A percentile compares a stretch with the other conserved stretches of the same genome.
phyloP scores from a whole-genome alignment of 768 basidiomycete species.

The Asterophora lycoperdoides region DNA sequence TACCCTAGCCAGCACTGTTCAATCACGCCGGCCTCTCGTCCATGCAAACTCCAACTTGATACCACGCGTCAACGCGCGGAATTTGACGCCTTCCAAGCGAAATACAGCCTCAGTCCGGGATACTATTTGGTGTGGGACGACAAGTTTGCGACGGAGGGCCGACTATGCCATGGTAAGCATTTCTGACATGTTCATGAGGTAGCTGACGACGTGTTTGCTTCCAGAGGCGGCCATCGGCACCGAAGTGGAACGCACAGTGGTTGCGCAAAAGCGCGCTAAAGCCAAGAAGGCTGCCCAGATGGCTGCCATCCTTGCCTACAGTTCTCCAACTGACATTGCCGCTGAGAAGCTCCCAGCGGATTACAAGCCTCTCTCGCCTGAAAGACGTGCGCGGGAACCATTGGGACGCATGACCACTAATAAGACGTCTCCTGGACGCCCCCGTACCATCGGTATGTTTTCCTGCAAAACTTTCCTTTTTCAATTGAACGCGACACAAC shows the following conservation, averaged over 20 bases:
- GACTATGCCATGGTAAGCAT: constrained; percentile 3
- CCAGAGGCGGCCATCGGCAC: constrained; percentile 8
- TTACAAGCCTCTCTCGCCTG: not conserved
- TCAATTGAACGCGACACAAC: too few relatives aligned
- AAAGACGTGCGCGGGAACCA: not conserved
- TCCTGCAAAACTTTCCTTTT: not conserved
- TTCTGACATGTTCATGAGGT: not conserved
- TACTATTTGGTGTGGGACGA: constrained; percentile 7
- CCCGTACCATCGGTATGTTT: not conserved
- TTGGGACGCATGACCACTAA: not conserved
- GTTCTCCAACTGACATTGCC: not conserved
- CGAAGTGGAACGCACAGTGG: constrained; percentile 9
- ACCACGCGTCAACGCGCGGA: not conserved
- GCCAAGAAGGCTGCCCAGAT: constrained; percentile 3
- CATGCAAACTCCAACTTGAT: not conserved
- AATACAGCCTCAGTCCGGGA: constrained; percentile 4
- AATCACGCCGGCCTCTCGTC: not conserved
- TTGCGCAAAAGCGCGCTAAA: constrained; percentile 4
- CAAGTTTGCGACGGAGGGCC: constrained; percentile 1
- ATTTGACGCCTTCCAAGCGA: not conserved
- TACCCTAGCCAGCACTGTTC: not conserved
- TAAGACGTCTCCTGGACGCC: not conserved
- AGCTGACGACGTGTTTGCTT: not conserved
- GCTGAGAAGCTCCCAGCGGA: not conserved
- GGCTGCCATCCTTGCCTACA: not conserved